Percentiles rank a stretch among this genome's conserved stretches.
phyloP scores from a whole-genome alignment of 352 stramenopile genomes.

The Globisporangium alternatum region DNA sequence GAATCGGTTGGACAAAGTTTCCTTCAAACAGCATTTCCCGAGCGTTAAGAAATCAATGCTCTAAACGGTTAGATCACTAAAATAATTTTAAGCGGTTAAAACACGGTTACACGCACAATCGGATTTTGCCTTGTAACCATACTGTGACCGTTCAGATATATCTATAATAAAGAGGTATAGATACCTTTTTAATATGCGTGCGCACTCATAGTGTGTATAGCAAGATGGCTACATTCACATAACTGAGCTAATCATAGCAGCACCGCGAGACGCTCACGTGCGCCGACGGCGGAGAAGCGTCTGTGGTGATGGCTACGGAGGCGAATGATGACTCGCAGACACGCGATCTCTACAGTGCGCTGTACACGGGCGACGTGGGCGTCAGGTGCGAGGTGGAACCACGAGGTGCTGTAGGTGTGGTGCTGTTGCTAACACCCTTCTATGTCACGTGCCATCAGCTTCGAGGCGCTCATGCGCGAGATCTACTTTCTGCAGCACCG shows the following conservation, averaged over 20 bases:
- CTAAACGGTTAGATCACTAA: too few relatives aligned
- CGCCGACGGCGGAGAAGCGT: background rate
- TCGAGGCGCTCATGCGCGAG: conserved; percentile 37
- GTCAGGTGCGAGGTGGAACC: conserved; percentile 26
- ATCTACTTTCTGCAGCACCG: conserved; percentile 70
- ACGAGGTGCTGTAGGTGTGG: background rate
- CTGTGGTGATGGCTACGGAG: conserved; percentile 15
- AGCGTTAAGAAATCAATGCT: too few relatives aligned
- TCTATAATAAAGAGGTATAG: too few relatives aligned
- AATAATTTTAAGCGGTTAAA: too few relatives aligned
- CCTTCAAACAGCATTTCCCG: too few relatives aligned
- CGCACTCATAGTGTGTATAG: background rate
- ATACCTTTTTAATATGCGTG: too few relatives aligned
- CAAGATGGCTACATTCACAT: background rate
- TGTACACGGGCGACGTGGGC: conserved; percentile 47
- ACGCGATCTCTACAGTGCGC: conserved; percentile 48
- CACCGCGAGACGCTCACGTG: background rate
- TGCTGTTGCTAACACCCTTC: background rate
- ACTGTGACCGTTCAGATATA: too few relatives aligned
- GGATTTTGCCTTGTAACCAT: too few relatives aligned
- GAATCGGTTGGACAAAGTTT: too few relatives aligned
- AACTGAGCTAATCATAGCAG: background rate
- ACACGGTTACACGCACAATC: too few relatives aligned
- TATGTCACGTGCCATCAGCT: conserved; percentile 11
- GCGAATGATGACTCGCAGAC: conserved; percentile 33